Conservation (phyloP, 768 basidiomycete genomes). For the Tulasnella sp. region DNA sequence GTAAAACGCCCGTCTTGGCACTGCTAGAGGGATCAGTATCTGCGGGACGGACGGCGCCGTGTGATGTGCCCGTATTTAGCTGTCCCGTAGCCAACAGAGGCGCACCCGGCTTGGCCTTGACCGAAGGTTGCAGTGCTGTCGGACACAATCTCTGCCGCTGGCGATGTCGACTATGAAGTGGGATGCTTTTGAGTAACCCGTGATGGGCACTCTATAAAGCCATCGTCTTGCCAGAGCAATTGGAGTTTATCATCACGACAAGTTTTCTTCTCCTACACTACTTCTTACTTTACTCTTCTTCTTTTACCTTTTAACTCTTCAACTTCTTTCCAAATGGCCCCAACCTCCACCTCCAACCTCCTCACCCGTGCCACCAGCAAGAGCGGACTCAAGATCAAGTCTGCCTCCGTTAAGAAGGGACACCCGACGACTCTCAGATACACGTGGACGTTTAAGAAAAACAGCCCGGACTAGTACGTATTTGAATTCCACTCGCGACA, state of each 20-base stretch:
- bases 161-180: background rate
- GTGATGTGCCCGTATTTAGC: background rate
- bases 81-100: background rate
- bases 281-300: background rate
- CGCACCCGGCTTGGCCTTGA: background rate
- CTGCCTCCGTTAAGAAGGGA: background rate
- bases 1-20: background rate
- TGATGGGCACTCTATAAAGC: background rate
- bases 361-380: background rate
- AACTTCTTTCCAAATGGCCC: background rate
- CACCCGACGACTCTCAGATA: background rate
- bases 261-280: background rate
- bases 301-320: background rate
- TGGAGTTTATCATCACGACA: background rate
- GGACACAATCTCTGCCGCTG: background rate
- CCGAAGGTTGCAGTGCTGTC: background rate
- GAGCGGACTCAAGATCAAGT: background rate
- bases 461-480: background rate
- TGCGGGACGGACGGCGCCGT: too few species aligned
- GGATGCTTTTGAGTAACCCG: background rate
- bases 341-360: background rate
- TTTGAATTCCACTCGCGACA: background rate
- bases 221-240: background rate
- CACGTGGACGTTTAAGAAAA: background rate
- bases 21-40: background rate